These are phyloP conservation scores for Cephaloascus fragrans DNA, from an alignment of 805 yeast genomes.

Conservation along the genomic window DNA sequence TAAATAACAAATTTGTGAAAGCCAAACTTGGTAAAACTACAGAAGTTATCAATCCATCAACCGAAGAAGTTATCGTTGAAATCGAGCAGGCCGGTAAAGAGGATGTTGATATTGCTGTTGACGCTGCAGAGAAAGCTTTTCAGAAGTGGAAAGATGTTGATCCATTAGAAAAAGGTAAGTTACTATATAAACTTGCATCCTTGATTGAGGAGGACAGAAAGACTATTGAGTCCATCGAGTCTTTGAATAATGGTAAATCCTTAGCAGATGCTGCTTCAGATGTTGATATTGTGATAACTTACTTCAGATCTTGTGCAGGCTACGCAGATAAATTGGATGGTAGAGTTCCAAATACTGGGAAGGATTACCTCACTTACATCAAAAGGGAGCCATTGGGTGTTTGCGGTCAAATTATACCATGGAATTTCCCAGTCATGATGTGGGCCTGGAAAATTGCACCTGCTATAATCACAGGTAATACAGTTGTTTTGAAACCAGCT, in stretches of 20 bases:
- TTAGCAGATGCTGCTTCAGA: constrained; percentile 18
- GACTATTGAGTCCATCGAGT: constrained; percentile 18
- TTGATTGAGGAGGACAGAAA: constrained; percentile 17
- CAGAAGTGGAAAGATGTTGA: constrained; percentile 14
- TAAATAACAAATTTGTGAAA: constrained; percentile 21
- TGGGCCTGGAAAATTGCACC: constrained; percentile 20
- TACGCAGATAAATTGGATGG: constrained; percentile 20
- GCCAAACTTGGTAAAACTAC: constrained; percentile 15
- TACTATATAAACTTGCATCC: constrained; percentile 18
- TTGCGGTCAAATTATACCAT: constrained; percentile 21
- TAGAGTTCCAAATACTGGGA: constrained; percentile 16
- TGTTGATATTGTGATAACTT: constrained; percentile 12
- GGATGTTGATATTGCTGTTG: constrained; percentile 19
- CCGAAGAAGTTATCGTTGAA: constrained; percentile 18
- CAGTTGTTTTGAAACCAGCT: constrained; percentile 17
- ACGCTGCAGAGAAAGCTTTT: constrained; percentile 19
- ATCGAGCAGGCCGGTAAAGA: constrained; percentile 18
- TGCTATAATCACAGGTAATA: constrained; percentile 17
- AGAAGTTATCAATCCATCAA: constrained; percentile 17
- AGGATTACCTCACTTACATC: constrained; percentile 15
- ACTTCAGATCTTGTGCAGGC: constrained; percentile 19
- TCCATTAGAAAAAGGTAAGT: constrained; percentile 13
- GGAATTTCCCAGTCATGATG: constrained; percentile 21
- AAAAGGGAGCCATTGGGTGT: constrained; percentile 22
- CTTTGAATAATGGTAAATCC: constrained; percentile 20